Base-by-base conservation (phyloP, 169 alveolate species). In the Fabrea salina region DNA sequence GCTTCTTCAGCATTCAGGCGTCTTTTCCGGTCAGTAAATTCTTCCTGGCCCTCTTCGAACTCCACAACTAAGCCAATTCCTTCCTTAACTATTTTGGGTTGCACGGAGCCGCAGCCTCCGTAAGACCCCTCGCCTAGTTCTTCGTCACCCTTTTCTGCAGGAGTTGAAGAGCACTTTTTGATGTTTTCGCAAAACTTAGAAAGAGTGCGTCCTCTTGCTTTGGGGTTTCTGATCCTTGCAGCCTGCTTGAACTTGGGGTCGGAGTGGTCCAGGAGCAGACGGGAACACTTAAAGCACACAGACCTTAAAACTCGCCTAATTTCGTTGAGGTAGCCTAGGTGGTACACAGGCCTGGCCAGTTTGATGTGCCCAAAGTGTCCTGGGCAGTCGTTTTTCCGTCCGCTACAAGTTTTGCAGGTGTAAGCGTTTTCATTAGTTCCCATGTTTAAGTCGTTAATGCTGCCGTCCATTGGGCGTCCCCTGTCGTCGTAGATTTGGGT, bases 311-410 rank as follows among this genome's bases (percentile, higher is more conserved):
- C 94, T 85, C 96, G 96, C 58, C 95, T 82, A 6, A 97, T 96
- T 16, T 97, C 93, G 47, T 84, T 92, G 43, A 98, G 80, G 86
- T 96, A 97, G 8, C 99, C 98, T 30, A 94, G 93, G 80, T 97
- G 99, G 84, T 91, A 98, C 89, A 98, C 97, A 6, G 99, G 99
- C 76, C 89, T 95, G 11, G 97, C 98, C 22, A 98, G 89, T 53
- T 93, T 96, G 57, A 98, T 95, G 87, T 97, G 99, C 30, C 99
- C 99, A 86, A 98, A 98, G 81, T 98, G 99, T 19, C 99, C 99
- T 4, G 99, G 99, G 82, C 99, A 98, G 68, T 97, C 95, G 80
- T 92, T 93, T 80, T 95, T 93, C 83, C 96, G 92, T 96, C 98
- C 97, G 64, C 87, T 89, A 84, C 99, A 98, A 22, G 99, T 97